Conservation (phyloP, 495 filamentous ascomycete genomes). For the Apiosordaria backusii region DNA sequence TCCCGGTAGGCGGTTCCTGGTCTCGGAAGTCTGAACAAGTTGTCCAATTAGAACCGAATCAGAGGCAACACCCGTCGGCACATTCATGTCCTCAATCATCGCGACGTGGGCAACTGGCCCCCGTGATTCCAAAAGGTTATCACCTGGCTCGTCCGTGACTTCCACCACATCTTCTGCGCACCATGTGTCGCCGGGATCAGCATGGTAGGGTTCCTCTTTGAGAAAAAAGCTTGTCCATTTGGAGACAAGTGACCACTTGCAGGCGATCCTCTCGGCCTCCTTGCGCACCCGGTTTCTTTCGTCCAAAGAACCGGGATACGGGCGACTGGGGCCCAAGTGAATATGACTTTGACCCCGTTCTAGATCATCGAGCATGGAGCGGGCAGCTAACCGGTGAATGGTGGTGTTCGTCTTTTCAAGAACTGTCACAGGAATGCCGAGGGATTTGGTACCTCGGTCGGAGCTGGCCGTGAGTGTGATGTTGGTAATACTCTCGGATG, state of each 20-base stretch:
- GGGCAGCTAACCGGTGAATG: slow-evolving; percentile 20
- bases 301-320: slow-evolving; percentile 1
- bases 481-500: background rate
- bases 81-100: background rate
- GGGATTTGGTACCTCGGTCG: background rate
- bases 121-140: slow-evolving; percentile 2
- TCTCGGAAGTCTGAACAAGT: background rate
- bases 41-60: background rate
- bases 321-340: slow-evolving; percentile 4
- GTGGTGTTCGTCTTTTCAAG: slow-evolving; percentile 12
- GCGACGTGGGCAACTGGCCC: background rate
- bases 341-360: slow-evolving; percentile 18
- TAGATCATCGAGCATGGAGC: slow-evolving; percentile 18
- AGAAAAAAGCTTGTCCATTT: slow-evolving; percentile 24
- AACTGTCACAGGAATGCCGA: slow-evolving; percentile 1
- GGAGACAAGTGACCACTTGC: slow-evolving; percentile 21
- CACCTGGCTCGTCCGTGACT: background rate
- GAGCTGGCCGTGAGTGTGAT: background rate
- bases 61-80: background rate
- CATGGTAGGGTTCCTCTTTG: slow-evolving; percentile 8
- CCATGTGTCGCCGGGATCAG: background rate
- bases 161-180: background rate
- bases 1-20: background rate
- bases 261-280: slow-evolving; percentile 17
- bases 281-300: slow-evolving; percentile 4